phyloP scores from a whole-genome alignment of 257 asterid genomes.

The Solanum pimpinellifolium region DNA sequence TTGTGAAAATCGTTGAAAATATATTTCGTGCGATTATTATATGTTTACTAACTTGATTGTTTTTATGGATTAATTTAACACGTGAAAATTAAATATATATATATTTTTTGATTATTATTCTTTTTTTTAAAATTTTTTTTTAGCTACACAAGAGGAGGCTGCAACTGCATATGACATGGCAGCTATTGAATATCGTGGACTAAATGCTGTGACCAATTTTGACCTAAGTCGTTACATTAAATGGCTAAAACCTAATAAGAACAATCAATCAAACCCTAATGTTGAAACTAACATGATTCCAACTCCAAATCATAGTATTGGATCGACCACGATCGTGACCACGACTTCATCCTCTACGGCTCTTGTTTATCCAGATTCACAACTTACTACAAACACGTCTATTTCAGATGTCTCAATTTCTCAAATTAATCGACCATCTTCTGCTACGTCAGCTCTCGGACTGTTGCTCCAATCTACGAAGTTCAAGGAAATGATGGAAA shows the following conservation, averaged over 20 bases:
- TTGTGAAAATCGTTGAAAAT: not conserved
- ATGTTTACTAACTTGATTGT: no score
- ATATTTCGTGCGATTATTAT: no score
- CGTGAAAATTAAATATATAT: no score
- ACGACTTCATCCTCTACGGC: not conserved
- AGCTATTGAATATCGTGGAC: constrained; percentile 78
- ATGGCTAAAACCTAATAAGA: constrained; percentile 43
- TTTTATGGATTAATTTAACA: no score
- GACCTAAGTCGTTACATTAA: constrained; percentile 80
- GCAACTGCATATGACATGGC: constrained; percentile 89
- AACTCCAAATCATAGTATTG: not conserved
- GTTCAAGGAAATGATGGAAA: constrained; percentile 82
- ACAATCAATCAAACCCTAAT: constrained; percentile 2
- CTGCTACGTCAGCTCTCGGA: constrained; percentile 77
- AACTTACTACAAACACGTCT: not conserved
- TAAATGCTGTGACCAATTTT: constrained; percentile 73
- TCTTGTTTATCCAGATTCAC: not conserved
- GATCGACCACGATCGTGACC: not conserved
- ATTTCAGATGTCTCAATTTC: not conserved
- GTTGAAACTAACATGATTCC: constrained; percentile 3
- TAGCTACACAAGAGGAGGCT: constrained; percentile 89
- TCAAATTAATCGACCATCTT: constrained; percentile 17
- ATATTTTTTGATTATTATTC: not conserved
- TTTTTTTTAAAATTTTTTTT: not conserved
- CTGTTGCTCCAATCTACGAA: constrained; percentile 66